Conservation (phyloP, 768 basidiomycete genomes). For the Trametopsis cervina region DNA sequence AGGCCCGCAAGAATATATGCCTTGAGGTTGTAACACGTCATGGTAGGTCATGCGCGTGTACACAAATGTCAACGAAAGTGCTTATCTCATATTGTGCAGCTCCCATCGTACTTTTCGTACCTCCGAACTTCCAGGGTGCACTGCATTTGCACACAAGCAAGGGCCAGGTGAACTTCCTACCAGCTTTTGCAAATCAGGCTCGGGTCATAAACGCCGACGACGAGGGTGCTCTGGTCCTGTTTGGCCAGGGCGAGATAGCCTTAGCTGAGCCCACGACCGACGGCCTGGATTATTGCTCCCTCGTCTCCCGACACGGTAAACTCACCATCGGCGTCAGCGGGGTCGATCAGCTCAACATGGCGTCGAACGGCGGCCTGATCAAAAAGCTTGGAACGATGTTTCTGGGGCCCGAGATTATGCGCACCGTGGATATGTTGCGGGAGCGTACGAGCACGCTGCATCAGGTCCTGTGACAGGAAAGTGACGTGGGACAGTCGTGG, state of each 20-base stretch:
- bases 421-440: conserved; percentile 7
- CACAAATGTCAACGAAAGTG: too few relatives aligned
- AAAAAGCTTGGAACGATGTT: conserved; percentile 12
- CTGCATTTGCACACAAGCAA: conserved; percentile 3
- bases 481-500: too few relatives aligned
- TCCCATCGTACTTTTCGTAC: conserved; percentile 10
- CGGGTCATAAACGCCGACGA: conserved; percentile 12
- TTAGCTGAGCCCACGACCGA: conserved; percentile 3
- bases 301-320: conserved; percentile 5
- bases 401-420: conserved; percentile 10
- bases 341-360: conserved; percentile 7
- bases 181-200: conserved; percentile 6
- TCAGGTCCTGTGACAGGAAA: background rate
- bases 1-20: conserved; percentile 12
- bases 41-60: conserved; percentile 1
- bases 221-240: conserved; percentile 10
- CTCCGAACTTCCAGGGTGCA: conserved; percentile 10
- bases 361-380: conserved; percentile 1
- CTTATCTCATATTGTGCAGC: conserved; percentile 1
- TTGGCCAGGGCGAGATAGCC: conserved; percentile 6
- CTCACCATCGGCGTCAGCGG: conserved; percentile 11
- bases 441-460: background rate
- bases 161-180: conserved; percentile 12
- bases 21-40: conserved; percentile 9
- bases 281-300: conserved; percentile 5